These are phyloP conservation scores for Heterobasidion parviporum DNA, from an alignment of 1,284 basidiomycete genomes.

Conservation along the genomic window DNA sequence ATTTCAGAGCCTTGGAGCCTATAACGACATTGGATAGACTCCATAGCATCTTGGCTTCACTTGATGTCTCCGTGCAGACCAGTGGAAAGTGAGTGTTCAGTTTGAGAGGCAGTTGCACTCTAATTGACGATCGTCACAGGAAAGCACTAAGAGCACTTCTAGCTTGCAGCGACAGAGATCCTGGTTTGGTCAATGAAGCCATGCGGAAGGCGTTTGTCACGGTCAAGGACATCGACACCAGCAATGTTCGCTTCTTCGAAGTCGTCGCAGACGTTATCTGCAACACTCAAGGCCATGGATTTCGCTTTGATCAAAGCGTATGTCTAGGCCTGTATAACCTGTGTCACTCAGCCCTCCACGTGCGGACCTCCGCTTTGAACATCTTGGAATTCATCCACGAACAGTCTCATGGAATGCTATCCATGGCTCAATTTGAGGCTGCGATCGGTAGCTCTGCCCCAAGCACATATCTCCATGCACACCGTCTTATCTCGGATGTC, in stretches of 20 bases:
- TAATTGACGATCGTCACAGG: slow-evolving; percentile 31
- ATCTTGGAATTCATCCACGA: slow-evolving; percentile 72
- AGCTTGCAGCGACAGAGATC: slow-evolving; percentile 48
- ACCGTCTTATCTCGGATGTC: slow-evolving; percentile 69
- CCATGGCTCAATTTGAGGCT: slow-evolving; percentile 68
- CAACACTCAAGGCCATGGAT: slow-evolving; percentile 46
- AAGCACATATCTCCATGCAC: slow-evolving; percentile 76
- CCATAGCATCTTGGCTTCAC: slow-evolving; percentile 57
- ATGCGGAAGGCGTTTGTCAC: slow-evolving; percentile 68
- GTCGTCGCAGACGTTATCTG: slow-evolving; percentile 72
- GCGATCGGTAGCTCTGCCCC: slow-evolving; percentile 70
- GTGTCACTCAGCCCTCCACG: slow-evolving; percentile 61
- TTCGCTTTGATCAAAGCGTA: slow-evolving; percentile 71
- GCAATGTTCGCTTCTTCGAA: slow-evolving; percentile 68
- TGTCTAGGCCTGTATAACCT: slow-evolving; percentile 84
- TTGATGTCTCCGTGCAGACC: slow-evolving; percentile 38
- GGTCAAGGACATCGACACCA: slow-evolving; percentile 43
- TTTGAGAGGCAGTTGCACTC: background rate
- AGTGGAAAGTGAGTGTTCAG: slow-evolving; percentile 51
- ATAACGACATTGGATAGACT: slow-evolving; percentile 53
- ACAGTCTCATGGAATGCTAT: slow-evolving; percentile 49
- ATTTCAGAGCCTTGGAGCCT: slow-evolving; percentile 45
- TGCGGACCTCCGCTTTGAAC: slow-evolving; percentile 73
- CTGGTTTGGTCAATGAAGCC: slow-evolving; percentile 60
- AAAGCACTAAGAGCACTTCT: slow-evolving; percentile 76